These are phyloP conservation scores for Neurospora sp. DNA, from an alignment of 2,329 filamentous ascomycete species.

Conservation along the genomic window DNA sequence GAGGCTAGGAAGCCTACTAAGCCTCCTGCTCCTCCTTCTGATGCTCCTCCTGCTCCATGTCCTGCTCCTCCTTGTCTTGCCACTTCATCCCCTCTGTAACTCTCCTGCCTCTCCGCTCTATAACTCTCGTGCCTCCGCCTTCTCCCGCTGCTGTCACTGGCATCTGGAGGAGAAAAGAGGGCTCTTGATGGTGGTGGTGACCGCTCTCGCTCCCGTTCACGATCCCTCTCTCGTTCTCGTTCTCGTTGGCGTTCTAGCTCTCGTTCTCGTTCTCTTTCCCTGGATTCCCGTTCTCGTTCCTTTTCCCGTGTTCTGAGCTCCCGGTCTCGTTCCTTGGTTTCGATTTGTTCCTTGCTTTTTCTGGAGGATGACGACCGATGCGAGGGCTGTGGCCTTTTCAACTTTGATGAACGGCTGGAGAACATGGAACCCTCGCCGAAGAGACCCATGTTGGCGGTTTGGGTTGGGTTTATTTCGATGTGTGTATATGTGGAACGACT, in stretches of 20 bases:
- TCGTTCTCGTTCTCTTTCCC: not conserved
- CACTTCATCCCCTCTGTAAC: not conserved
- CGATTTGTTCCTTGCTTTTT: constrained; percentile 9
- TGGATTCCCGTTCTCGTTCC: not conserved
- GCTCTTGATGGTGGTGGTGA: not conserved
- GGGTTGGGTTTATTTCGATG: not conserved
- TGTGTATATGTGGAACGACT: not conserved
- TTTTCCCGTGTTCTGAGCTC: not conserved
- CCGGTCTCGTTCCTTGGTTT: not conserved
- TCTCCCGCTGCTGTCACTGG: not conserved
- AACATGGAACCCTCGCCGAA: not conserved
- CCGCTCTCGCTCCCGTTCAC: not conserved
- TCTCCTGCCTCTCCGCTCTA: not conserved
- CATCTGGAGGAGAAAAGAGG: not conserved
- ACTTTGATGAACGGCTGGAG: not conserved
- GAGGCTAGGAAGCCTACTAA: not conserved
- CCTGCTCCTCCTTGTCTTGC: not conserved
- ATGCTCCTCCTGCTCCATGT: not conserved
- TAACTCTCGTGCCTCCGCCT: not conserved
- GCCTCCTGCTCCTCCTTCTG: constrained; percentile 24
- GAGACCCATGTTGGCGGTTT: not conserved
- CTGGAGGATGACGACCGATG: not conserved
- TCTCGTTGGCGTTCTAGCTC: not conserved
- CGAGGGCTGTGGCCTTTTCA: not conserved
- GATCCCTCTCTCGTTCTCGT: not conserved